Percentiles rank a stretch among this genome's conserved stretches.
These are phyloP conservation scores for Trichoderma brevicompactum DNA, from an alignment of 2,329 filamentous ascomycete genomes.

Conservation along the genomic window DNA sequence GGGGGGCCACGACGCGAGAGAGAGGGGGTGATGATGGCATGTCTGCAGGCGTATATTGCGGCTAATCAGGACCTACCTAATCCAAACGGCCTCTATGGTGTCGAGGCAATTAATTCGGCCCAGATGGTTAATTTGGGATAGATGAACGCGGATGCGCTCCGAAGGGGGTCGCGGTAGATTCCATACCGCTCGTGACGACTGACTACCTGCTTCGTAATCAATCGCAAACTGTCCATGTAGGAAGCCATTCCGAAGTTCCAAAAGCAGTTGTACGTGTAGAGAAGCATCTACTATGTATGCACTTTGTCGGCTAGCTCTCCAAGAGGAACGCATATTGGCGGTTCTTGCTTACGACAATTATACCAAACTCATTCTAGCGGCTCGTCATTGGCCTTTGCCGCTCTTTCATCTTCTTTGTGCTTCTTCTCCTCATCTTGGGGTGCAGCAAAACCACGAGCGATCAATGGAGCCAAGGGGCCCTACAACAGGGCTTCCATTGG, in stretches of 20 bases:
- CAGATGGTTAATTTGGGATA: not conserved
- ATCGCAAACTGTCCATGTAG: too few relatives aligned
- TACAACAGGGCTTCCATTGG: too few relatives aligned
- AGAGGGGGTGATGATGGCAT: not conserved
- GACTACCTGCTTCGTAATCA: not conserved
- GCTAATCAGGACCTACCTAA: not conserved
- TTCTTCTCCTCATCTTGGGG: not conserved
- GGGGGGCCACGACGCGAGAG: too few relatives aligned
- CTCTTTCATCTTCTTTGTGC: not conserved
- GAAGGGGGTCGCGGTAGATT: not conserved
- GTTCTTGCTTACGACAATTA: too few relatives aligned
- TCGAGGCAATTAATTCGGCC: not conserved
- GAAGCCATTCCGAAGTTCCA: too few relatives aligned
- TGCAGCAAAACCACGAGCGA: not conserved
- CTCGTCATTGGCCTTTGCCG: too few relatives aligned
- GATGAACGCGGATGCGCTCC: conserved; percentile 12
- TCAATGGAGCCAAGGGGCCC: too few relatives aligned
- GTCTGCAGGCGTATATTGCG: not conserved
- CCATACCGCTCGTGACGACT: conserved; percentile 2
- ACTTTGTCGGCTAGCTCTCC: not conserved
- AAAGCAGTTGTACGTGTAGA: too few relatives aligned
- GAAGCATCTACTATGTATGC: too few relatives aligned
- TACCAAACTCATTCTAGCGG: conserved; percentile 12
- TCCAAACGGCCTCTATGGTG: too few relatives aligned
- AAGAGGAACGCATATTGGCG: too few relatives aligned